These are phyloP conservation scores for Monosporascus sp. DNA, from an alignment of 2,329 filamentous ascomycete genomes.

Conservation along the genomic window DNA sequence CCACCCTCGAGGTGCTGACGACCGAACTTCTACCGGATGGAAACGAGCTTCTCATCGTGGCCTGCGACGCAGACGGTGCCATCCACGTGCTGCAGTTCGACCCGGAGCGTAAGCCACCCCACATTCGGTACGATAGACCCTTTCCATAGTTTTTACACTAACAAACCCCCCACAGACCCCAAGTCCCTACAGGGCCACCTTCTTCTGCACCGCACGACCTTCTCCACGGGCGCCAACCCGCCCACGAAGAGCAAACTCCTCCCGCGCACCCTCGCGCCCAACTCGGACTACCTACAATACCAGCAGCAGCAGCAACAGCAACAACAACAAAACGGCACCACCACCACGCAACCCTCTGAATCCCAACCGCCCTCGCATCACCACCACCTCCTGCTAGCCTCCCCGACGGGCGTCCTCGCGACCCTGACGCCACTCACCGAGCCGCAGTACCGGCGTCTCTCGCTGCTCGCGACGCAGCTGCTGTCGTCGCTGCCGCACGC, in stretches of 20 bases:
- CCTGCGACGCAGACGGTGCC: conserved; percentile 79
- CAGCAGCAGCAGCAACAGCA: conserved; percentile 16
- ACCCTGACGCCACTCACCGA: conserved; percentile 76
- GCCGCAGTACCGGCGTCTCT: conserved; percentile 75
- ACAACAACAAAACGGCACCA: conserved; percentile 17
- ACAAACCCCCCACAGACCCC: conserved; percentile 57
- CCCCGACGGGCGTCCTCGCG: conserved; percentile 69
- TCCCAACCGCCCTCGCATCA: conserved; percentile 21
- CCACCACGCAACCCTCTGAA: conserved; percentile 26
- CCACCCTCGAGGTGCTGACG: conserved; percentile 70
- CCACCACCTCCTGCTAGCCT: conserved; percentile 62
- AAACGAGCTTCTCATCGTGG: conserved; percentile 75
- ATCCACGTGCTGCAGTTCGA: conserved; percentile 90
- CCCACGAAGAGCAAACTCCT: conserved; percentile 72
- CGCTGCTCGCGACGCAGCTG: conserved; percentile 75
- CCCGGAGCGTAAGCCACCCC: conserved; percentile 69
- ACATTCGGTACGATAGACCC: neutral
- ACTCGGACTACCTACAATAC: conserved; percentile 22
- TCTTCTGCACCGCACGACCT: conserved; percentile 80
- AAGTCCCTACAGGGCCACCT: conserved; percentile 87
- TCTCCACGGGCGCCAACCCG: conserved; percentile 76
- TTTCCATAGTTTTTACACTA: conserved; percentile 13
- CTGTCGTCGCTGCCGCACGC: conserved; percentile 69
- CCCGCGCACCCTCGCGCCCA: conserved; percentile 55
- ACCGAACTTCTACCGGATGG: conserved; percentile 88